A percentile compares a stretch with the other conserved stretches of the same genome.
phyloP scores from a whole-genome alignment of 371 early-diverging fungal species.

The Mortierella sp. region DNA sequence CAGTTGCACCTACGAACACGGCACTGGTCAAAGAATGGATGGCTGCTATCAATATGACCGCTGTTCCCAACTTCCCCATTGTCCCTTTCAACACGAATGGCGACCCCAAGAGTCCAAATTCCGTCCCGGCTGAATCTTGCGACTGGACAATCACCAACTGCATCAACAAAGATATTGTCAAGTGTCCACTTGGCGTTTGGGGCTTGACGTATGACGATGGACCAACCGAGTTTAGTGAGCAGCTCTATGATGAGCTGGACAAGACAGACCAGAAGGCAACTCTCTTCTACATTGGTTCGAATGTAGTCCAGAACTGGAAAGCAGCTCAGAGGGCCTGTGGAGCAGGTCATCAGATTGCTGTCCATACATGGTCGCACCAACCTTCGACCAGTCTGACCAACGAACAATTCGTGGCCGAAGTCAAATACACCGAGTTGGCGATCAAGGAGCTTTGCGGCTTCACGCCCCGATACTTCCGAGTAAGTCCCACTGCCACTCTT shows the following conservation, averaged over 20 bases:
- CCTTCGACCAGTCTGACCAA: conserved; percentile 73
- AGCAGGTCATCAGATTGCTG: conserved; percentile 77
- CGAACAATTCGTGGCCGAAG: conserved; percentile 76
- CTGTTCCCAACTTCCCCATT: conserved; percentile 58
- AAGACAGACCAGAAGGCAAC: conserved; percentile 66
- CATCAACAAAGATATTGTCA: conserved; percentile 52
- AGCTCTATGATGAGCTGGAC: conserved; percentile 58
- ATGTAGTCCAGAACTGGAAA: conserved; percentile 54
- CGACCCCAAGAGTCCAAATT: conserved; percentile 54
- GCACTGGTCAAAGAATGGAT: conserved; percentile 34
- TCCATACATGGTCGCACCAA: conserved; percentile 73
- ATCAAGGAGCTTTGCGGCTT: conserved; percentile 64
- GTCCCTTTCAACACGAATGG: conserved; percentile 45
- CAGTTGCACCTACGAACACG: conserved; percentile 47
- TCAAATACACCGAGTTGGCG: conserved; percentile 74
- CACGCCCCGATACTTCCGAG: conserved; percentile 54
- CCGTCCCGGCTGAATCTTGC: conserved; percentile 36
- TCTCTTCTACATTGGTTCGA: conserved; percentile 78
- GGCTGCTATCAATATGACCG: conserved; percentile 37
- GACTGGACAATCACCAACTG: conserved; percentile 52
- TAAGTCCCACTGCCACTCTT: conserved; percentile 14
- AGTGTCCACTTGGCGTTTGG: conserved; percentile 55
- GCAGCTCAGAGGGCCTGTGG: conserved; percentile 58
- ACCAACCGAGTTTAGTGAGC: conserved; percentile 64
- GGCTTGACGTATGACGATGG: conserved; percentile 76